A percentile compares a stretch with the other conserved stretches of the same genome.
Evolutionary conservation across 1,139 yeast species (phyloP).

Genomic region (Fermentozyma sake): DNA sequence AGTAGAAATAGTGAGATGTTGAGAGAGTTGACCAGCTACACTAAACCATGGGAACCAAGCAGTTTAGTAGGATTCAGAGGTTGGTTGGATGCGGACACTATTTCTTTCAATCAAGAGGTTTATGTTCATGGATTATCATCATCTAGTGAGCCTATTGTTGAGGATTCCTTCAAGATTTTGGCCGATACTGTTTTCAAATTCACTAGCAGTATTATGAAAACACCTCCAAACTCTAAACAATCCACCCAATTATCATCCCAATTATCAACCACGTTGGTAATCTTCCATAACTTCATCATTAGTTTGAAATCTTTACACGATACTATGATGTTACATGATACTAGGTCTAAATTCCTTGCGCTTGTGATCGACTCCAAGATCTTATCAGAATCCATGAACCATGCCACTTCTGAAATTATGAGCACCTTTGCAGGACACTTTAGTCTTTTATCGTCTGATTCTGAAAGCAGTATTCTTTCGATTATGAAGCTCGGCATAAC

Average conservation of each 20-base stretch:
- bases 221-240: too few relatives aligned
- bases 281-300: constrained; percentile 20
- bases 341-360: constrained; percentile 5
- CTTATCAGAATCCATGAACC: constrained; percentile 4
- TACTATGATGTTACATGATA: constrained; percentile 8
- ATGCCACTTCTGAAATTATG: constrained; percentile 3
- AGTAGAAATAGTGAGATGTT: constrained; percentile 18
- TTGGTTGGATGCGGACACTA: constrained; percentile 22
- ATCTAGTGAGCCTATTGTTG: too few relatives aligned
- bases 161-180: too few relatives aligned
- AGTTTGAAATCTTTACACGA: constrained; percentile 19
- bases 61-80: constrained; percentile 25
- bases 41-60: constrained; percentile 26
- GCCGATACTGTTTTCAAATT: too few relatives aligned
- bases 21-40: constrained; percentile 14
- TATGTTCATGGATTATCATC: constrained; percentile 6
- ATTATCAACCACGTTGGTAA: too few relatives aligned
- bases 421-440: constrained; percentile 8
- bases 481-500: neutral
- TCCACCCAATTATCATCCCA: too few relatives aligned
- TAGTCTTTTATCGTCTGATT: constrained; percentile 1
- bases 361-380: constrained; percentile 1
- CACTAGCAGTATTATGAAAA: too few relatives aligned
- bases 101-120: constrained; percentile 8
- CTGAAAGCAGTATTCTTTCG: neutral